Conservation (phyloP, 129 eudicot species). For the Tanacetum coccineum region DNA sequence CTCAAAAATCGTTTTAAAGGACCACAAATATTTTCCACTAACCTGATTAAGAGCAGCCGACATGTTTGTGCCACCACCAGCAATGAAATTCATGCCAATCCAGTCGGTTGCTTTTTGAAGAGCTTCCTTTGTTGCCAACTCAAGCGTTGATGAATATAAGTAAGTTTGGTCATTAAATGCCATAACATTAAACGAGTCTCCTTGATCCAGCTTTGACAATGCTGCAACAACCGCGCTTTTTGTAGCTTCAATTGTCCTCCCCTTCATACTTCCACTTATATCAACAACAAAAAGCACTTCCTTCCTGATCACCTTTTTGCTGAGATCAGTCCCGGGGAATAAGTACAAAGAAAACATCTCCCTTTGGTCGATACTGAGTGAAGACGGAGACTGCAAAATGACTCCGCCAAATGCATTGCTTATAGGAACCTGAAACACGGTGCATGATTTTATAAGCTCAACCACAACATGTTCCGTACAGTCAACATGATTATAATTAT, state of each 20-base stretch:
- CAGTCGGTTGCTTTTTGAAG: conserved; percentile 64
- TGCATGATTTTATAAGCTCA: conserved; percentile 17
- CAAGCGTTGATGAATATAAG: conserved; percentile 58
- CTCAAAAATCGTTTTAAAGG: conserved; percentile 12
- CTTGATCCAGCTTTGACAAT: conserved; percentile 55
- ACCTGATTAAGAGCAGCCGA: conserved; percentile 74
- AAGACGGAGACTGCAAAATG: conserved; percentile 69
- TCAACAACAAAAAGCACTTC: conserved; percentile 78
- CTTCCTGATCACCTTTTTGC: conserved; percentile 64
- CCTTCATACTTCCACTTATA: conserved; percentile 93
- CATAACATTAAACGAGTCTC: conserved; percentile 65
- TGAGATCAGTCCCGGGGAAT: conserved; percentile 54
- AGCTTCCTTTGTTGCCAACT: conserved; percentile 53
- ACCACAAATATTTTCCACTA: neutral
- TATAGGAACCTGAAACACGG: conserved; percentile 51
- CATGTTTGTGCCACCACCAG: conserved; percentile 87
- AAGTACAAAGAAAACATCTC: conserved; percentile 71
- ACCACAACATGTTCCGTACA: conserved; percentile 9
- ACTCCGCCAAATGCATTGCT: conserved; percentile 50
- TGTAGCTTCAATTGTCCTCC: conserved; percentile 75
- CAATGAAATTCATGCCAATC: conserved; percentile 65
- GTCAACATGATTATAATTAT: too few species aligned
- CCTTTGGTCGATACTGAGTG: conserved; percentile 47
- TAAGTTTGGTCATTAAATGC: conserved; percentile 73
- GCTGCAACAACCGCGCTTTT: conserved; percentile 61